Evolutionary conservation across 768 basidiomycete genomes (phyloP).

Genomic region (Lactarius evosmus): DNA sequence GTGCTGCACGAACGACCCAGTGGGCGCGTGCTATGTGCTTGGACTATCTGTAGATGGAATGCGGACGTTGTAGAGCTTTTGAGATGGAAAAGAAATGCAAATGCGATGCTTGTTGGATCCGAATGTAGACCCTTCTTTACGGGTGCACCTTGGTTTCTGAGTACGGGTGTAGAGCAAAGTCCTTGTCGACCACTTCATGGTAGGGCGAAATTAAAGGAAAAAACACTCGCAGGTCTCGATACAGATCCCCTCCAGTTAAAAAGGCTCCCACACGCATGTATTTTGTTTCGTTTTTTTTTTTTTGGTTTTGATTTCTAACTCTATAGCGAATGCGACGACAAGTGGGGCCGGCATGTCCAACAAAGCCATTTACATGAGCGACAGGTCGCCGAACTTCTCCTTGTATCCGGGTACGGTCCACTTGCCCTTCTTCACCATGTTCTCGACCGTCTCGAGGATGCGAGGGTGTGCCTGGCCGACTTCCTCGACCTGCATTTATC

Average conservation of each 20-base stretch:
- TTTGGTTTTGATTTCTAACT: no score
- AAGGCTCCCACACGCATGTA: background rate
- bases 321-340: constrained; percentile 7
- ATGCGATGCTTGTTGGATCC: background rate
- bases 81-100: background rate
- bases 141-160: no score
- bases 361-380: constrained; percentile 64
- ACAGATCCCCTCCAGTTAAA: background rate
- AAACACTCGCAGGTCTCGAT: background rate
- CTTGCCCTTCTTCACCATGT: constrained; percentile 96
- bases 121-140: background rate
- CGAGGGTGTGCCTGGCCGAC: constrained; percentile 91
- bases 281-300: background rate
- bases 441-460: constrained; percentile 86
- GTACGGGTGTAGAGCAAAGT: no score
- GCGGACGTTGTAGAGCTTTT: constrained; percentile 1
- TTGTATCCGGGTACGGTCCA: constrained; percentile 97
- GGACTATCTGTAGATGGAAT: background rate
- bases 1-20: background rate
- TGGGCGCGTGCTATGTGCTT: background rate
- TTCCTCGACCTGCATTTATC: constrained; percentile 64
- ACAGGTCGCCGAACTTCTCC: constrained; percentile 96
- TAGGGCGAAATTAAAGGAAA: no score
- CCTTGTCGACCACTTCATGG: no score
- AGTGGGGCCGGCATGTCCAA: background rate